A percentile compares a stretch with the other conserved stretches of the same genome.
Evolutionary conservation across 2,329 filamentous ascomycete species (phyloP).

Genomic region (Diaporthe citriasiana): DNA sequence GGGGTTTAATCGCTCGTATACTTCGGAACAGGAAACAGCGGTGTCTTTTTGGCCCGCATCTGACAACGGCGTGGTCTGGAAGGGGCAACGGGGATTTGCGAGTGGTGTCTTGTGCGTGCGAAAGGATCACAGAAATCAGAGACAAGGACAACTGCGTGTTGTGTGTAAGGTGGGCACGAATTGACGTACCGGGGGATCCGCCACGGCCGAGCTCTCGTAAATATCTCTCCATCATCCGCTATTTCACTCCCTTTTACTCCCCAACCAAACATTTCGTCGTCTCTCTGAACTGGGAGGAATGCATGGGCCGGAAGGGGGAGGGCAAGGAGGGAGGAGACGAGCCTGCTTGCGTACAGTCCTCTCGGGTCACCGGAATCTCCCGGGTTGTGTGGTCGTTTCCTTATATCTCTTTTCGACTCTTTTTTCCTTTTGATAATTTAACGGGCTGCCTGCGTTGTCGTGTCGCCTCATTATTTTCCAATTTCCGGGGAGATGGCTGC

Average conservation of each 20-base stretch:
- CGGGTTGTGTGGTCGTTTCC: slow-evolving; percentile 38
- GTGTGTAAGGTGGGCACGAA: slow-evolving; percentile 40
- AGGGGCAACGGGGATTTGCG: slow-evolving; percentile 37
- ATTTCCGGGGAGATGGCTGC: slow-evolving; percentile 30
- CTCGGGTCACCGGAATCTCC: slow-evolving; percentile 34
- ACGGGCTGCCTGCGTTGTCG: slow-evolving; percentile 42
- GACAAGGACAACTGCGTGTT: slow-evolving; percentile 42
- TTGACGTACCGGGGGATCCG: slow-evolving; percentile 38
- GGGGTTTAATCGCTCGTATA: slow-evolving; percentile 43
- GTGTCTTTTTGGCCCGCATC: slow-evolving; percentile 42
- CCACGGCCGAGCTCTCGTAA: slow-evolving; percentile 40
- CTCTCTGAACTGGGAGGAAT: slow-evolving; percentile 24
- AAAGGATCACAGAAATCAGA: slow-evolving; percentile 40
- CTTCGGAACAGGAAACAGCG: slow-evolving; percentile 44
- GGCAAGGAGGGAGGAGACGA: slow-evolving; percentile 7
- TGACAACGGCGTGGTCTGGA: slow-evolving; percentile 43
- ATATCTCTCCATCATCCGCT: slow-evolving; percentile 38
- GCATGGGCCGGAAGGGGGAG: slow-evolving; percentile 13
- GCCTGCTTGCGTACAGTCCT: slow-evolving; percentile 40
- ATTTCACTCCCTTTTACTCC: slow-evolving; percentile 6
- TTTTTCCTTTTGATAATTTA: slow-evolving; percentile 42
- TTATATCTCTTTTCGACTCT: slow-evolving; percentile 43
- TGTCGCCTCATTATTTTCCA: slow-evolving; percentile 38
- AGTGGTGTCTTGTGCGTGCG: slow-evolving; percentile 39
- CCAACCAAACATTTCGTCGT: slow-evolving; percentile 15